phyloP scores from a whole-genome alignment of 371 early-diverging fungal genomes.

The Encephalitozoon intestinalis region DNA sequence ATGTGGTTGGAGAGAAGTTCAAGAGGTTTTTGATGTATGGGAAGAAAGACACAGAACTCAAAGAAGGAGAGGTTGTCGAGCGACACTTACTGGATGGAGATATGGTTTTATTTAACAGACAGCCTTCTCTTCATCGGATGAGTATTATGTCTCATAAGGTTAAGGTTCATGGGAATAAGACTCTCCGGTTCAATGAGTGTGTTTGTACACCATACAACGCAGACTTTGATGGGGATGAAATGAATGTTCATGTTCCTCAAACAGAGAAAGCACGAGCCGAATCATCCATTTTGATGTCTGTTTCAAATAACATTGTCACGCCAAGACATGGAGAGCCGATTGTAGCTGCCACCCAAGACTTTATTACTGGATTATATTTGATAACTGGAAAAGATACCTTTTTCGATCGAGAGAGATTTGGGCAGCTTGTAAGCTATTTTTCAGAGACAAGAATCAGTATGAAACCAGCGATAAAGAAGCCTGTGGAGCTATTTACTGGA shows the following conservation, averaged over 20 bases:
- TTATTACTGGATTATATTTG: conserved; percentile 87
- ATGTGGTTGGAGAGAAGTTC: conserved; percentile 65
- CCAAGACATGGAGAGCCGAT: conserved; percentile 93
- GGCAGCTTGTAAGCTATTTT: conserved; percentile 71
- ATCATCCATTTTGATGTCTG: conserved; percentile 86
- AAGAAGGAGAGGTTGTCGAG: conserved; percentile 85
- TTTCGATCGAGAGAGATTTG: conserved; percentile 81
- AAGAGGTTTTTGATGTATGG: conserved; percentile 69
- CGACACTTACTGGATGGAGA: conserved; percentile 88
- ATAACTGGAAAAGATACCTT: conserved; percentile 76
- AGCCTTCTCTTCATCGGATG: conserved; percentile 93
- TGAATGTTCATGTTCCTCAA: conserved; percentile 99
- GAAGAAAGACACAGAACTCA: conserved; percentile 68
- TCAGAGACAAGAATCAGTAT: conserved; percentile 71
- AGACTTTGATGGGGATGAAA: conserved; percentile 99
- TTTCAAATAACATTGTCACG: conserved; percentile 86
- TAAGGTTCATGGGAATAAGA: conserved; percentile 87
- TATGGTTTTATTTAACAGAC: conserved; percentile 96
- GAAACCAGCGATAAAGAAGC: conserved; percentile 79
- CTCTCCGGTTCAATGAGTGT: conserved; percentile 96
- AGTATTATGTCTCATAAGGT: conserved; percentile 88
- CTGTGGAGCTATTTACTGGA: conserved; percentile 66
- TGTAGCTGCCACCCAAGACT: conserved; percentile 97
- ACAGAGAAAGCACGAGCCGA: conserved; percentile 94
- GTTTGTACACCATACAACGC: conserved; percentile 98